phyloP scores from a whole-genome alignment of 176 grass and related monocot genomes.

The Phragmites australis region DNA sequence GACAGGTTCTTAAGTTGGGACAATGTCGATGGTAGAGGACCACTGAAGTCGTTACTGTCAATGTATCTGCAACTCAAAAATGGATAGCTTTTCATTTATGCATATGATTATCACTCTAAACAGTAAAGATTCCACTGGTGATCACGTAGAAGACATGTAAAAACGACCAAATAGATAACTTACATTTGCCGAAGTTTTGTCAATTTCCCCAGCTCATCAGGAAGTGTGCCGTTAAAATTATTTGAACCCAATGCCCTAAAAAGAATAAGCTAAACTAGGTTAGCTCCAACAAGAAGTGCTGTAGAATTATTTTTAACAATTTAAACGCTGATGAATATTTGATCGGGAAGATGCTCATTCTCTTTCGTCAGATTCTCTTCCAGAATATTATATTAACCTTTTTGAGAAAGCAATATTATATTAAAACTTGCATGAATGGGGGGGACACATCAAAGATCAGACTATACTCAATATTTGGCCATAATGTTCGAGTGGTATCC shows the following conservation, averaged over 20 bases:
- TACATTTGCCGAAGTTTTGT: conserved; percentile 66
- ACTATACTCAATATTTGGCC: neutral
- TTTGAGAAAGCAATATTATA: neutral
- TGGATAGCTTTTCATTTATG: conserved; percentile 20
- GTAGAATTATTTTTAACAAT: neutral
- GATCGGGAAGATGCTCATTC: neutral
- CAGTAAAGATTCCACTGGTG: conserved; percentile 30
- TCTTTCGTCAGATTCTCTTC: neutral
- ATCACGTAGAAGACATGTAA: conserved; percentile 3
- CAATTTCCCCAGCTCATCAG: conserved; percentile 72
- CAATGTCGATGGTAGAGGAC: conserved; percentile 57
- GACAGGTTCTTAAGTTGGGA: conserved; percentile 60
- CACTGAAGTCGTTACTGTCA: conserved; percentile 67
- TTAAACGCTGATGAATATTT: neutral
- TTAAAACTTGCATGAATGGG: neutral
- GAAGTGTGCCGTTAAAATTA: conserved; percentile 75
- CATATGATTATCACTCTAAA: conserved; percentile 34
- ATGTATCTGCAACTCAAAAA: conserved; percentile 62
- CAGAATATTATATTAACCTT: neutral
- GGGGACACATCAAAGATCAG: neutral
- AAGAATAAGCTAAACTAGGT: conserved; percentile 21
- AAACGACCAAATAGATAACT: conserved; percentile 11
- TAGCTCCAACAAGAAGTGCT: neutral
- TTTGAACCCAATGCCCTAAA: conserved; percentile 65
- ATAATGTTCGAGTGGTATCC: neutral